phyloP scores from a whole-genome alignment of 2,329 filamentous ascomycete species.

The Alternaria burnsii region DNA sequence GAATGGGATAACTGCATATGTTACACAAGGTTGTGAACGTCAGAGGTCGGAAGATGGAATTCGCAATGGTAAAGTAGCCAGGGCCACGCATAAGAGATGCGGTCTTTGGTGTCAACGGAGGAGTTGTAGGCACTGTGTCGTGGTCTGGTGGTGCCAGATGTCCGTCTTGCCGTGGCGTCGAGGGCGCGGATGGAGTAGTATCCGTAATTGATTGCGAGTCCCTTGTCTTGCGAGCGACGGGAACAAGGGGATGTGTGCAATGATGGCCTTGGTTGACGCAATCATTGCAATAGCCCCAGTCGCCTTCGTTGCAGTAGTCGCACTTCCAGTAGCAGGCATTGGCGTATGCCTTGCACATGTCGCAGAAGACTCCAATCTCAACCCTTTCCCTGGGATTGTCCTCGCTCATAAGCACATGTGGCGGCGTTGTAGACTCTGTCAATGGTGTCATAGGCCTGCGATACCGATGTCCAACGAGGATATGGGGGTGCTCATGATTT shows the following conservation, averaged over 20 bases:
- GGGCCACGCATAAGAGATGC: slow-evolving; percentile 53
- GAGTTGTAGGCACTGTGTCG: slow-evolving; percentile 45
- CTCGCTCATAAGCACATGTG: slow-evolving; percentile 59
- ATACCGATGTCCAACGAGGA: slow-evolving; percentile 60
- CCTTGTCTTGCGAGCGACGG: slow-evolving; percentile 69
- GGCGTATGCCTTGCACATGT: slow-evolving; percentile 74
- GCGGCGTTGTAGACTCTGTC: slow-evolving; percentile 30
- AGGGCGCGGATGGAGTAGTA: slow-evolving; percentile 22
- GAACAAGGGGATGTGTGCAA: slow-evolving; percentile 83
- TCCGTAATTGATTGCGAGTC: slow-evolving; percentile 17
- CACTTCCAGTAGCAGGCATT: slow-evolving; percentile 93
- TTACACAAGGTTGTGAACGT: slow-evolving; percentile 81
- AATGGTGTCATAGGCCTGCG: slow-evolving; percentile 37
- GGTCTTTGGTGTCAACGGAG: slow-evolving; percentile 53
- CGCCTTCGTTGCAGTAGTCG: slow-evolving; percentile 84
- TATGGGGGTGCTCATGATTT: slow-evolving; percentile 60
- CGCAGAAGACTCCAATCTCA: slow-evolving; percentile 85
- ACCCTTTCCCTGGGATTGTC: slow-evolving; percentile 74
- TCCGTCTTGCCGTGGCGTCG: slow-evolving; percentile 29
- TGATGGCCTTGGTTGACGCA: slow-evolving; percentile 85
- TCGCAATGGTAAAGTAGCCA: slow-evolving; percentile 44
- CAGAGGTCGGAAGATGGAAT: slow-evolving; percentile 67
- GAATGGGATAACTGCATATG: slow-evolving; percentile 76
- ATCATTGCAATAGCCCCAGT: slow-evolving; percentile 91
- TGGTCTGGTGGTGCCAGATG: slow-evolving; percentile 36